Evolutionary conservation across 1,284 basidiomycete species (phyloP).

Genomic region (Trametes sp.): DNA sequence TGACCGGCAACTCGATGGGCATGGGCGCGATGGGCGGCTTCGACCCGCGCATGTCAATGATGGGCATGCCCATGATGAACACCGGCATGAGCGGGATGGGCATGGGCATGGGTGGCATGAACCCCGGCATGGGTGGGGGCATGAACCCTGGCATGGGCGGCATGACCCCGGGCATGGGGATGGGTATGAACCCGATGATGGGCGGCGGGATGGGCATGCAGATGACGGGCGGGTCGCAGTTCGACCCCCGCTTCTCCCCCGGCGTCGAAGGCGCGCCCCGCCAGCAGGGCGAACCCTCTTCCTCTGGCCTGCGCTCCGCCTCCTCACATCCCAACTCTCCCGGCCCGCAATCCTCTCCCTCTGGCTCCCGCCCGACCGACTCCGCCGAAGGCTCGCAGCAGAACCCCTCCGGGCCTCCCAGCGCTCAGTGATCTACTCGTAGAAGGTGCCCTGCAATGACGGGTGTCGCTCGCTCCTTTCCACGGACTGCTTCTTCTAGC

Average conservation of each 20-base stretch:
- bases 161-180: no score
- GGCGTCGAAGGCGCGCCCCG: conserved; percentile 26
- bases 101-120: conserved; percentile 30
- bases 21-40: conserved; percentile 45
- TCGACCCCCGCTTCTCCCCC: conserved; percentile 36
- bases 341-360: conserved; percentile 32
- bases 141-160: conserved; percentile 36
- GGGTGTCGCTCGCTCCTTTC: conserved; percentile 8
- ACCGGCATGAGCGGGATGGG: conserved; percentile 36
- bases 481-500: conserved; percentile 17
- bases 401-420: conserved; percentile 19
- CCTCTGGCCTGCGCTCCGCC: conserved; percentile 29
- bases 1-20: conserved; percentile 55
- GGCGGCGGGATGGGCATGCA: conserved; percentile 29
- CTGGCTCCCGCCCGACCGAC: conserved; percentile 23
- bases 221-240: conserved; percentile 33
- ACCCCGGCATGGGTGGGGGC: conserved; percentile 36
- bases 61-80: conserved; percentile 60
- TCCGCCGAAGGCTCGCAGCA: conserved; percentile 19
- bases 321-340: conserved; percentile 37
- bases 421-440: conserved; percentile 16
- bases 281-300: conserved; percentile 20
- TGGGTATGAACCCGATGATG: conserved; percentile 30
- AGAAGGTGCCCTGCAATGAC: background rate
- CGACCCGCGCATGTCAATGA: conserved; percentile 62